Conservation (phyloP, 2,329 filamentous ascomycete species). For the Phyllosticta citrichinensis region DNA sequence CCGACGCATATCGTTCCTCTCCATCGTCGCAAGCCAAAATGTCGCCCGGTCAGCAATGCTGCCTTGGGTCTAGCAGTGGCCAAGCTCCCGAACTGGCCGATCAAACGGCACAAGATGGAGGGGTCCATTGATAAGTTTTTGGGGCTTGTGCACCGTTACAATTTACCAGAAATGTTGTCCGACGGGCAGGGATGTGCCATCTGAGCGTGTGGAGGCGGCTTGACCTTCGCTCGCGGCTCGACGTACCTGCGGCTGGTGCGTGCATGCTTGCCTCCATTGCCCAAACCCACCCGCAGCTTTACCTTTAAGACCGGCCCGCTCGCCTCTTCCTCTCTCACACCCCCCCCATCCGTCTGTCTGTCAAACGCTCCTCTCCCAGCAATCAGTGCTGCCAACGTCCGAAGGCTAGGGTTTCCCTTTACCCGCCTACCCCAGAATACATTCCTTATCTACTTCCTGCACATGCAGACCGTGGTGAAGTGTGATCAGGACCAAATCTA, state of each 20-base stretch:
- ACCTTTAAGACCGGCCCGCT: conserved; percentile 2
- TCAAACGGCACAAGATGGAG: background rate
- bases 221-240: background rate
- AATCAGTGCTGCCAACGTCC: background rate
- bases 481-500: conserved; percentile 2
- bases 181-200: background rate
- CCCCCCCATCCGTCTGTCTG: background rate
- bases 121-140: background rate
- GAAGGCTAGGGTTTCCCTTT: background rate
- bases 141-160: background rate
- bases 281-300: background rate
- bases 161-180: background rate
- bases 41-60: background rate
- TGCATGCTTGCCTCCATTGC: background rate
- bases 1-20: background rate
- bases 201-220: background rate
- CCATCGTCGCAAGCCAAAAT: background rate
- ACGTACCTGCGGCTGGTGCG: background rate
- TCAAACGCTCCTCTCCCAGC: background rate
- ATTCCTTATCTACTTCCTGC: background rate
- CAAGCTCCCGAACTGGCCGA: background rate
- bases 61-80: background rate
- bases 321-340: background rate
- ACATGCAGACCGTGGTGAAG: conserved; percentile 8
- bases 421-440: background rate